A percentile compares a stretch with the other conserved stretches of the same genome.
These are phyloP conservation scores for Apophysomyces trapeziformis DNA, from an alignment of 371 early-diverging fungal genomes.

Conservation along the genomic window DNA sequence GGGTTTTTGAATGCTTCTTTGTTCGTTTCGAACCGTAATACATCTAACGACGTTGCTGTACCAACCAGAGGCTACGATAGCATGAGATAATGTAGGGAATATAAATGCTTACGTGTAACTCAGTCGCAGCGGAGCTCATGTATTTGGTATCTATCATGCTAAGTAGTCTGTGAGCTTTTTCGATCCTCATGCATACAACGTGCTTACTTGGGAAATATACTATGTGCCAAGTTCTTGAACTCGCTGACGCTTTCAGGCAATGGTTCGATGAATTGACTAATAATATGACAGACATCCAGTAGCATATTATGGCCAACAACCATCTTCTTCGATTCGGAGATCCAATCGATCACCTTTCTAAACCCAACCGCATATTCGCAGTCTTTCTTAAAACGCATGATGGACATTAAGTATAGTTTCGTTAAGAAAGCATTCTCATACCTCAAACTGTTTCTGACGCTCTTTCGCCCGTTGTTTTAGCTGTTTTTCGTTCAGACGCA, in stretches of 20 bases:
- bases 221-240: slow-evolving; percentile 60
- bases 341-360: slow-evolving; percentile 76
- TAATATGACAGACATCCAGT: slow-evolving; percentile 77
- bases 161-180: background rate
- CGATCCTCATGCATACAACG: background rate
- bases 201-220: slow-evolving; percentile 61
- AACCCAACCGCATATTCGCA: slow-evolving; percentile 73
- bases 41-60: slow-evolving; percentile 41
- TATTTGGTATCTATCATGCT: slow-evolving; percentile 85
- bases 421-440: slow-evolving; percentile 6
- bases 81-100: background rate
- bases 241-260: slow-evolving; percentile 69
- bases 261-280: slow-evolving; percentile 69
- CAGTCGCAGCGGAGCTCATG: slow-evolving; percentile 61
- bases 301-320: slow-evolving; percentile 88
- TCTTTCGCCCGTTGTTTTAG: slow-evolving; percentile 34
- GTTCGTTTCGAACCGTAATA: slow-evolving; percentile 45
- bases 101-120: slow-evolving; percentile 44
- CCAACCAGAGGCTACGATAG: slow-evolving; percentile 30
- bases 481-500: slow-evolving; percentile 47
- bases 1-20: slow-evolving; percentile 52
- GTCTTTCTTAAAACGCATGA: slow-evolving; percentile 39
- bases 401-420: background rate
- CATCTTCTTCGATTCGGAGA: slow-evolving; percentile 69
- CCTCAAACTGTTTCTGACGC: slow-evolving; percentile 31